These are phyloP conservation scores for Vaccinium corymbosum DNA, from an alignment of 148 eudicot species.

Conservation along the genomic window DNA sequence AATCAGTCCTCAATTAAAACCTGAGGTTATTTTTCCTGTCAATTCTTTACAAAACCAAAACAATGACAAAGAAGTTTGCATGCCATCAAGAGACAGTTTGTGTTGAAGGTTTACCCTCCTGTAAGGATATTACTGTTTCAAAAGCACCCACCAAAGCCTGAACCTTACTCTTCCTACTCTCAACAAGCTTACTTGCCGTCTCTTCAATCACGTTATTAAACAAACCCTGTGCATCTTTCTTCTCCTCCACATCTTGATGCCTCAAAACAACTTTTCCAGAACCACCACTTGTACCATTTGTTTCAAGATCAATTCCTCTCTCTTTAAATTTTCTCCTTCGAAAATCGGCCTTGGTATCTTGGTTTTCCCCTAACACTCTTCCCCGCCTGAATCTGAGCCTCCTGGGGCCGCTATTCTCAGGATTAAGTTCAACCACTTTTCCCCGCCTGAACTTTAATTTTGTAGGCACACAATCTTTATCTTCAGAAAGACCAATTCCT, in stretches of 20 bases:
- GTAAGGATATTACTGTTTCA: conserved; percentile 80
- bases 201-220: conserved; percentile 83
- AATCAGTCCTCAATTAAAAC: conserved; percentile 2
- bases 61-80: neutral
- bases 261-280: conserved; percentile 55
- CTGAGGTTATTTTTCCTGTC: conserved; percentile 17
- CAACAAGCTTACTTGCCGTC: conserved; percentile 83
- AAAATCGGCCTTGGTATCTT: conserved; percentile 22
- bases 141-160: conserved; percentile 98
- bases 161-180: conserved; percentile 79
- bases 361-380: conserved; percentile 28
- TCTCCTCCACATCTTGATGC: conserved; percentile 72
- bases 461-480: conserved; percentile 23
- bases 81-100: conserved; percentile 18
- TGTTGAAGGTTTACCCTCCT: conserved; percentile 48
- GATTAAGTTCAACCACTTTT: conserved; percentile 49
- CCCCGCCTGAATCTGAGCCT: conserved; percentile 49
- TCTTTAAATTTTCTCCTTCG: conserved; percentile 35
- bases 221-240: conserved; percentile 64
- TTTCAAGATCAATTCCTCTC: conserved; percentile 20
- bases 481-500: conserved; percentile 22
- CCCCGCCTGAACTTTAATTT: conserved; percentile 71
- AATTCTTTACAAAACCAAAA: conserved; percentile 18
- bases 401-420: conserved; percentile 38
- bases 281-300: conserved; percentile 19